Conservation (phyloP, 148 eudicot genomes). For the Silene uniflora region DNA sequence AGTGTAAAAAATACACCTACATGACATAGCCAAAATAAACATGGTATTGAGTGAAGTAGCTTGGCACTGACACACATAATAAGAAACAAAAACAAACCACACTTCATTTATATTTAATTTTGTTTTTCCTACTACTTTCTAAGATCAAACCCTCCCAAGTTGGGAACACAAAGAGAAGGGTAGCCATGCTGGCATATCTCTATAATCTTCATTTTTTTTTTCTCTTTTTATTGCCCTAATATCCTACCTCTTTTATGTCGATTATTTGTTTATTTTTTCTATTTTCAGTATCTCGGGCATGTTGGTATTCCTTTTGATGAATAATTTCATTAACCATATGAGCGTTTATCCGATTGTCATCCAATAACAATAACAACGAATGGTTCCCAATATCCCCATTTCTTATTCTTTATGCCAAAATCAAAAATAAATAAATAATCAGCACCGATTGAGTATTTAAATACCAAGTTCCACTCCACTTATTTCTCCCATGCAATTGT, state of each 20-base stretch:
- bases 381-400: too few relatives aligned
- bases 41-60: slow-evolving; percentile 22
- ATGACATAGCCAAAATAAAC: slow-evolving; percentile 1
- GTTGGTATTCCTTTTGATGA: too few relatives aligned
- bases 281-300: too few relatives aligned
- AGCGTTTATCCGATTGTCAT: too few relatives aligned
- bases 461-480: slow-evolving; percentile 31
- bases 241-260: too few relatives aligned
- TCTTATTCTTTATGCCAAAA: too few relatives aligned
- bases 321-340: too few relatives aligned
- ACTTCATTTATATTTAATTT: neutral
- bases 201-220: slow-evolving; percentile 7
- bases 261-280: too few relatives aligned
- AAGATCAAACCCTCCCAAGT: slow-evolving; percentile 6
- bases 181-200: slow-evolving; percentile 21
- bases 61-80: slow-evolving; percentile 11
- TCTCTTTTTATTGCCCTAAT: neutral
- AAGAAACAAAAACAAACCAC: slow-evolving; percentile 1
- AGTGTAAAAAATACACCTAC: neutral
- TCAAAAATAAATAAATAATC: too few relatives aligned
- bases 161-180: slow-evolving; percentile 23
- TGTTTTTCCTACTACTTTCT: too few relatives aligned
- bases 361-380: too few relatives aligned
- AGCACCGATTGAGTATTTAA: too few relatives aligned
- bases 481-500: slow-evolving; percentile 48